Base-by-base conservation (phyloP, 2,329 filamentous ascomycete genomes). In the Beauveria sp. region DNA sequence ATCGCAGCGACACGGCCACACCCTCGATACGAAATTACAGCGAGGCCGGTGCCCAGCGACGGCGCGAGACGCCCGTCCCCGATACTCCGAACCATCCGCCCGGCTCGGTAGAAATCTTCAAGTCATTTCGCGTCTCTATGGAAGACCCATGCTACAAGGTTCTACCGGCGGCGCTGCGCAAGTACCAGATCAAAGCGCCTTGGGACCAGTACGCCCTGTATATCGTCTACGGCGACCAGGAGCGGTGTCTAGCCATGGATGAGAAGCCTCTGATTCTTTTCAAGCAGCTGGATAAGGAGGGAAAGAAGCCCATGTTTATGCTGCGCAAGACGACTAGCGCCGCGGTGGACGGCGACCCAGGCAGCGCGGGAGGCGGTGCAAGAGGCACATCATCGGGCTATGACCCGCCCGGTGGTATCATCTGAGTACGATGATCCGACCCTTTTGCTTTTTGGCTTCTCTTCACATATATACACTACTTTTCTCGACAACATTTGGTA, bases 271-370 rank as follows among this genome's bases (percentile, higher is more conserved):
- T 99, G 63, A 96, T 97, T 65, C 77, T 99, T 65, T 99, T 99
- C 78, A 99, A 99, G 77, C 93, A 98, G 73, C 79, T 99, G 62
- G 93, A 98, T 72, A 93, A 93, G 73, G 95, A 98, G 77, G 95
- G 95, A 52, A 89, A 96, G 76, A 99, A 98, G 73, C 95, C 95
- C 24, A 98, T 98, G 95, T 99, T 99, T 71, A 99, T 99, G 95
- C 79, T 99, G 62, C 81, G 95, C 62, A 86, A 86, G 74, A 62
- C 60, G 60, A 57, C 34, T 9, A 57, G 60, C 20, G 60, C 60
- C 5, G 34, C 60, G 12, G 24, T 46, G 53, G 60, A 62, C 12
- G 53, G 60, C n/a, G 60, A 62, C 20, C 60, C 60, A 5, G 60
- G 52, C 5, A 62, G 52, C 9, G 60, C 53, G 7, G 53, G 60